A percentile compares a stretch with the other conserved stretches of the same genome.
Evolutionary conservation across 1,139 yeast genomes (phyloP).

Genomic region (Kluyveromyces sp.): DNA sequence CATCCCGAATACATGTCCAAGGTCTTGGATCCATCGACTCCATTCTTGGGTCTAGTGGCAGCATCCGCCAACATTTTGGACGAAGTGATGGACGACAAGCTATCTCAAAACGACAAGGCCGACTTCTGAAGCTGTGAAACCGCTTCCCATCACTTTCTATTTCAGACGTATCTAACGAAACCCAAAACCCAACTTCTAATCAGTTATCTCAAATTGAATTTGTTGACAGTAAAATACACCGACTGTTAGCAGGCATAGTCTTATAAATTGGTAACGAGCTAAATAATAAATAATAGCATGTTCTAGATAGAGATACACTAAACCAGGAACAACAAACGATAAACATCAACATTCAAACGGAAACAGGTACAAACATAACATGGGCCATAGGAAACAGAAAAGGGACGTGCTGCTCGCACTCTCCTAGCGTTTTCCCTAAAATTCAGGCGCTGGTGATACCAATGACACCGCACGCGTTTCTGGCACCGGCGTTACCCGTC

Average conservation of each 20-base stretch:
- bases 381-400: too few relatives aligned
- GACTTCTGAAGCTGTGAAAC: constrained; percentile 21
- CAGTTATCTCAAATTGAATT: too few relatives aligned
- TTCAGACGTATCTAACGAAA: too few relatives aligned
- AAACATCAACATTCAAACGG: too few relatives aligned
- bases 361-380: too few relatives aligned
- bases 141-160: too few relatives aligned
- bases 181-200: too few relatives aligned
- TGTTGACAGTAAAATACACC: too few relatives aligned
- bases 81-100: constrained; percentile 40
- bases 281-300: background rate
- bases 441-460: constrained; percentile 47
- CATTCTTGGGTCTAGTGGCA: constrained; percentile 92
- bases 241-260: too few relatives aligned
- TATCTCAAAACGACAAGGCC: constrained; percentile 18
- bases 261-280: background rate
- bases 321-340: background rate
- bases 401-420: too few relatives aligned
- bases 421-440: too few relatives aligned
- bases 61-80: constrained; percentile 81
- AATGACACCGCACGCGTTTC: constrained; percentile 99
- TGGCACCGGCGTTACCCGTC: constrained; percentile 98
- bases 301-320: background rate
- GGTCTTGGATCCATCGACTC: constrained; percentile 93
- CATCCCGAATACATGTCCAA: constrained; percentile 97